phyloP scores from a whole-genome alignment of 768 basidiomycete species.

The Piloderma croceum region DNA sequence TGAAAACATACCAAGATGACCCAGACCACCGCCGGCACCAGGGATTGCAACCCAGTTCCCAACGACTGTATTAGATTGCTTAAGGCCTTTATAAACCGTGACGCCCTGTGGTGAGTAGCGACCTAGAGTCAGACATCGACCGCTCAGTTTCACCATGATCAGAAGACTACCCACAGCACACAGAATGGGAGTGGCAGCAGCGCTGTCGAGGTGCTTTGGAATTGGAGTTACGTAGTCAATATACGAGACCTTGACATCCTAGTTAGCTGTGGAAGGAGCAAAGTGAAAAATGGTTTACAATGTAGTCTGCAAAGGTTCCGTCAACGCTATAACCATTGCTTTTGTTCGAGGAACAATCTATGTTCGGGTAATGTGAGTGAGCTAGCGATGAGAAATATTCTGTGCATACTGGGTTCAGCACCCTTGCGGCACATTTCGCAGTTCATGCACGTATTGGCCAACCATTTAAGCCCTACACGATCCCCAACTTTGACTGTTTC shows the following conservation, averaged over 20 bases:
- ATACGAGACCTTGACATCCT: conserved; percentile 46
- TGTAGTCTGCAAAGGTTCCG: conserved; percentile 72
- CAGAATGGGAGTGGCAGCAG: conserved; percentile 67
- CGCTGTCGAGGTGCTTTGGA: conserved; percentile 60
- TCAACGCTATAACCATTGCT: conserved; percentile 69
- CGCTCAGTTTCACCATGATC: too few species aligned
- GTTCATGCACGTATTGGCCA: conserved; percentile 20
- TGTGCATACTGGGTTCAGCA: conserved; percentile 55
- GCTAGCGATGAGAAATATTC: not conserved
- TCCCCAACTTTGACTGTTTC: conserved; percentile 73
- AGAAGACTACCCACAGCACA: conserved; percentile 53
- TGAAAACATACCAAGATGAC: conserved; percentile 55
- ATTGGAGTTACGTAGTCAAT: conserved; percentile 77
- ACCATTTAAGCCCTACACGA: conserved; percentile 80
- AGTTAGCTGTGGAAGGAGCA: conserved; percentile 8
- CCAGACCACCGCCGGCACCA: conserved; percentile 78
- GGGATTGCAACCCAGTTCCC: conserved; percentile 76
- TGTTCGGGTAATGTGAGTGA: not conserved
- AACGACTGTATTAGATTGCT: conserved; percentile 55
- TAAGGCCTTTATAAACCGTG: conserved; percentile 83
- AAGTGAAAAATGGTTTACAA: conserved; percentile 31
- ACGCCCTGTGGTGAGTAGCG: too few species aligned
- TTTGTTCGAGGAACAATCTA: conserved; percentile 56
- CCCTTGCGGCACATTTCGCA: conserved; percentile 77
- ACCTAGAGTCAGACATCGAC: too few species aligned